Base-by-base conservation (phyloP, 208 protist genomes). In the Cochliopodium minus region DNA sequence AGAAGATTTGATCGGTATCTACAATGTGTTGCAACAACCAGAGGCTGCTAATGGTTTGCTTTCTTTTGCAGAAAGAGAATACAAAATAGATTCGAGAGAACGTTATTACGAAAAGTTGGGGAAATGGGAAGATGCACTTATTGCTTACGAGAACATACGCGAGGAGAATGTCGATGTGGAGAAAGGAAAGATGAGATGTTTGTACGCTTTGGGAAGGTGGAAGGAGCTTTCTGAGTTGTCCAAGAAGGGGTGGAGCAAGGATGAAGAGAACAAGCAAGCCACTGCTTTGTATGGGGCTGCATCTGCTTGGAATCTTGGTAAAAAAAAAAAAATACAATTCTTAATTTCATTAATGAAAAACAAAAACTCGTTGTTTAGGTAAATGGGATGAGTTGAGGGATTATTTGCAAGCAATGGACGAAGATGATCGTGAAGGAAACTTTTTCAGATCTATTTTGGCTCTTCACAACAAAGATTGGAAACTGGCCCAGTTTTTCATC, bases 251-350 rank as follows among this genome's bases (percentile, higher is more conserved):
- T 57, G 52, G 52, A n/a, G 56, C 11, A 17, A 43, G 38, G 17
- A n/a, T n/a, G 17, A 43, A 17, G 40, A 57, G 15, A 33, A 57
- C 11, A 48, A 57, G 17, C 40, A 57, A 22, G 38, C n/a, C n/a
- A n/a, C n/a, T n/a, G n/a, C n/a, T n/a, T n/a, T n/a, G n/a, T n/a
- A n/a, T n/a, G n/a, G 74, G 9, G 86, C 91, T 6, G 75, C 86
- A 46, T 87, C 91, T 9, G 90, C 91, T 43, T 97, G 90, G 85
- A 79, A 93, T 62, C n/a, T n/a, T n/a, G n/a, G n/a, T n/a, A n/a
- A n/a, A n/a, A n/a, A n/a, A n/a, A n/a, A n/a, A n/a, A n/a, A n/a
- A n/a, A n/a, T n/a, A n/a, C n/a, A n/a, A n/a, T n/a, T n/a, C n/a
- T n/a, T n/a, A n/a, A n/a, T n/a, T n/a, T n/a, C n/a, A n/a, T n/a